Evolutionary conservation across 2,329 filamentous ascomycete species (phyloP), one percentile per base, ranked within the genome.

Genomic region (Fusarium sambucinum): DNA sequence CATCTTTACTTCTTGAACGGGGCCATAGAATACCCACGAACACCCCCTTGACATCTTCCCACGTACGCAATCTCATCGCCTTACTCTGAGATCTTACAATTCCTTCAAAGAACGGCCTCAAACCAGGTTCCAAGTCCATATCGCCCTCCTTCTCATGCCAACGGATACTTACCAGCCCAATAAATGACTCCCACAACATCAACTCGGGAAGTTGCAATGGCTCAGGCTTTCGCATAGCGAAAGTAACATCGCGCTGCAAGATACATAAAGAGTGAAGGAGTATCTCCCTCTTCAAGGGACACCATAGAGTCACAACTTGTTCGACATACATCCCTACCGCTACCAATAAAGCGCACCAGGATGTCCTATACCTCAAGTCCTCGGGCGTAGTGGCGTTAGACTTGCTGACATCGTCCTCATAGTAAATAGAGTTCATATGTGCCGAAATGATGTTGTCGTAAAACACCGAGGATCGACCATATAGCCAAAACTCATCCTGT

Each of bases 401-500:
- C 5, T 35, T 1, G 2, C 8, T 10, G 0, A 13, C 4, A 3
- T 21, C 1, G 6, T 5, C 9, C 5, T 3, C 14, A 4, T 42
- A 44, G 17, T 47, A 47, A 2, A 64, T 32, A 1, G 59, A 64
- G 19, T 6, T 25, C 17, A 47, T 16, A 12, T 64, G 59, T 16
- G 35, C 40, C 4, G 29, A 25, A 8, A 64, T 57, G 3, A 64
- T 8, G 5, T 6, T 16, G 8, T 58, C 35, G 6, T 59, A 64
- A 9, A 58, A 16, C 14, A 8, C 12, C 5, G 55, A 51, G 9
- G n/a, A 33, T 5, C 14, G 25, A 1, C 29, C 55, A 5, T 13
- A 16, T 3, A 19, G 17, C 62, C 62, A 65, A 10, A 65, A 65
- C 0, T 51, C n/a, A 19, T 65, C 48, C 12, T 38, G 16, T 11